These are phyloP conservation scores for Aspergillus steynii DNA, from an alignment of 495 filamentous ascomycete species.

Conservation along the genomic window DNA sequence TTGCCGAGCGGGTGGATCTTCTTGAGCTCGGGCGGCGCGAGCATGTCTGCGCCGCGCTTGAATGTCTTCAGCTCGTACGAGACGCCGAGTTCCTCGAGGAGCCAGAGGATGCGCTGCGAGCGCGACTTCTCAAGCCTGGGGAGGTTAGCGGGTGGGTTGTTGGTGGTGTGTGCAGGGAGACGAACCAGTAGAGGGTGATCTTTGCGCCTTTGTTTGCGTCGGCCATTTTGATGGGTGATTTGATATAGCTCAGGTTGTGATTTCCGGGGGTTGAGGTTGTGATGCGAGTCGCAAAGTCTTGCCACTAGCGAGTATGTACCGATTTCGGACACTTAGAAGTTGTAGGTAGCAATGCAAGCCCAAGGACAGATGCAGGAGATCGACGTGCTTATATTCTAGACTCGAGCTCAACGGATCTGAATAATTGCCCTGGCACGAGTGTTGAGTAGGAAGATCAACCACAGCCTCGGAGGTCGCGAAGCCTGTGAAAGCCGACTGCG, in stretches of 20 bases:
- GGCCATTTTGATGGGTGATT: slow-evolving; percentile 22
- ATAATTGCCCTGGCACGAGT: background rate
- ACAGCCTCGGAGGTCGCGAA: background rate
- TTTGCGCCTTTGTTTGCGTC: slow-evolving; percentile 52
- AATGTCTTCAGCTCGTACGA: slow-evolving; percentile 75
- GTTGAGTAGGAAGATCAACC: background rate
- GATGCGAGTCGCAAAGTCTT: too few relatives aligned
- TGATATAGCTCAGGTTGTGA: background rate
- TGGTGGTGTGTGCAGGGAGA: background rate
- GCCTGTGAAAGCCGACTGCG: background rate
- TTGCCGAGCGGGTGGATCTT: slow-evolving; percentile 85
- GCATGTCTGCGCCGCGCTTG: slow-evolving; percentile 59
- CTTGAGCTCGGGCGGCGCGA: slow-evolving; percentile 72
- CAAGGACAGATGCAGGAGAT: background rate
- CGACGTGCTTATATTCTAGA: background rate
- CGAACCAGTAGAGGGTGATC: slow-evolving; percentile 75
- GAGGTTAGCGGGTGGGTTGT: background rate
- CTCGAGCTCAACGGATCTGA: background rate
- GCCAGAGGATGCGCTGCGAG: slow-evolving; percentile 83
- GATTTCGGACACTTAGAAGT: too few relatives aligned
- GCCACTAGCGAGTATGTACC: background rate
- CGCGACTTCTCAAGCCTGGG: slow-evolving; percentile 52
- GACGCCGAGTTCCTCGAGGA: slow-evolving; percentile 81
- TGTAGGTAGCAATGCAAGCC: too few relatives aligned
- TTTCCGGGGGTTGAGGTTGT: background rate